These are phyloP conservation scores for Aspergillus sp. DNA, from an alignment of 2,329 filamentous ascomycete genomes.

Conservation along the genomic window DNA sequence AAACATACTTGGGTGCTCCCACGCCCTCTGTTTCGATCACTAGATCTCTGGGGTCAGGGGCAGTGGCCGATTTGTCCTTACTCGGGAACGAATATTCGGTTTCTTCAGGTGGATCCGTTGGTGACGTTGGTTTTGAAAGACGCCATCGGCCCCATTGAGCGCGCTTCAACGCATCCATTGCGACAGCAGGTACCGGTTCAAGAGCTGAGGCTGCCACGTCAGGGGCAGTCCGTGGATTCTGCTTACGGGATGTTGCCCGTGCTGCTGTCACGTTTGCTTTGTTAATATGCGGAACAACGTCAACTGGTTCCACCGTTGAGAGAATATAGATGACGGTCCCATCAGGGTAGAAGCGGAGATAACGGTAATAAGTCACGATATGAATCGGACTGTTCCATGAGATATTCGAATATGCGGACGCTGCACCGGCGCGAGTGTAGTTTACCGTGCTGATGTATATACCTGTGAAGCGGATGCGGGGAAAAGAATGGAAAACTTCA, in stretches of 20 bases:
- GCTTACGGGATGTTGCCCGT: constrained; percentile 28
- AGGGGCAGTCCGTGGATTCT: constrained; percentile 41
- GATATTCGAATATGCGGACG: constrained; percentile 63
- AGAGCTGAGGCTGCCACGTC: constrained; percentile 39
- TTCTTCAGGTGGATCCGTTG: constrained; percentile 19
- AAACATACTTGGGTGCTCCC: constrained; percentile 70
- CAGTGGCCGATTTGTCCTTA: constrained; percentile 16
- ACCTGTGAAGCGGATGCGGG: constrained; percentile 89
- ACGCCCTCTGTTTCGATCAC: constrained; percentile 85
- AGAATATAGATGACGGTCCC: constrained; percentile 79
- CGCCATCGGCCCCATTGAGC: constrained; percentile 68
- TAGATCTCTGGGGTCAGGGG: constrained; percentile 57
- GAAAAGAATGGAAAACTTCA: constrained; percentile 76
- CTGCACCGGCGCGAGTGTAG: constrained; percentile 80
- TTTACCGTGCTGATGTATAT: constrained; percentile 97
- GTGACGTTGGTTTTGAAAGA: constrained; percentile 52
- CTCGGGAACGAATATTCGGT: constrained; percentile 17
- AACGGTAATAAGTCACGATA: constrained; percentile 97
- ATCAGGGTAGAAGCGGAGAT: constrained; percentile 91
- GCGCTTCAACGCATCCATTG: constrained; percentile 63
- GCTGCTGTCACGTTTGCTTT: constrained; percentile 61
- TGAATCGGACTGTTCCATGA: constrained; percentile 83
- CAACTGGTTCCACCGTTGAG: constrained; percentile 76
- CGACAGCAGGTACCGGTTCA: constrained; percentile 37
- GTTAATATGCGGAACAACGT: constrained; percentile 82